These are phyloP conservation scores for Nakataea oryzae DNA, from an alignment of 2,329 filamentous ascomycete species.

Conservation along the genomic window DNA sequence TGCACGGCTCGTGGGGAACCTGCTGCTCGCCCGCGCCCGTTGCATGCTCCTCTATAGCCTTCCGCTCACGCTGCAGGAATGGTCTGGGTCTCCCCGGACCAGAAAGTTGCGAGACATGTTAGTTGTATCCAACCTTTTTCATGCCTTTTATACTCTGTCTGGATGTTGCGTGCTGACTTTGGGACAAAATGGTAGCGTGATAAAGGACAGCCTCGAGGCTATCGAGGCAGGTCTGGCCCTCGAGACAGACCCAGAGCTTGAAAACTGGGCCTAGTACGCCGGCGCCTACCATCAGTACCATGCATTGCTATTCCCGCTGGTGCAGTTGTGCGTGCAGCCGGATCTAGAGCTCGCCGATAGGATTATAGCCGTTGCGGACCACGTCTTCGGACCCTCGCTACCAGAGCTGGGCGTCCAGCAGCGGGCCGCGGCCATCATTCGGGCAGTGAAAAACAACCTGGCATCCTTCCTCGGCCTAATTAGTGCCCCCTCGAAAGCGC, in stretches of 20 bases:
- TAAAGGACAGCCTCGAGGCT: not conserved
- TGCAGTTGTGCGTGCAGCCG: not conserved
- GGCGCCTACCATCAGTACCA: slow-evolving; percentile 1
- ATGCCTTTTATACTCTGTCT: not conserved
- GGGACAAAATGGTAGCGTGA: not conserved
- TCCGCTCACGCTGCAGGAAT: not conserved
- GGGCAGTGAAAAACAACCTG: not conserved
- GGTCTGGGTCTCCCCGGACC: not conserved
- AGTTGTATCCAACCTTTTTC: not conserved
- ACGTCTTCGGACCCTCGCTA: not conserved
- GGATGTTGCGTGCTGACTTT: not conserved
- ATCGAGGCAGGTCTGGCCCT: not conserved
- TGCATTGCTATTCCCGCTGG: not conserved
- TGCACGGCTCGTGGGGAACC: not conserved
- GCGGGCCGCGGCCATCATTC: not conserved
- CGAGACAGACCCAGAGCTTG: not conserved
- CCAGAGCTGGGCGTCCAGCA: not conserved
- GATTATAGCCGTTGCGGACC: not conserved
- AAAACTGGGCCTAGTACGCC: not conserved
- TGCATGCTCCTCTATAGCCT: not conserved
- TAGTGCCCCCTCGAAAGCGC: too few species aligned
- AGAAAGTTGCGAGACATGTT: not conserved
- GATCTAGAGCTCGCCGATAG: not conserved
- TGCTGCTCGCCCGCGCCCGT: not conserved
- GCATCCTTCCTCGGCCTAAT: not conserved